Evolutionary conservation across 1,284 basidiomycete genomes (phyloP), one percentile per base, ranked within the genome.

Genomic region (Apiotrichum domesticum): DNA sequence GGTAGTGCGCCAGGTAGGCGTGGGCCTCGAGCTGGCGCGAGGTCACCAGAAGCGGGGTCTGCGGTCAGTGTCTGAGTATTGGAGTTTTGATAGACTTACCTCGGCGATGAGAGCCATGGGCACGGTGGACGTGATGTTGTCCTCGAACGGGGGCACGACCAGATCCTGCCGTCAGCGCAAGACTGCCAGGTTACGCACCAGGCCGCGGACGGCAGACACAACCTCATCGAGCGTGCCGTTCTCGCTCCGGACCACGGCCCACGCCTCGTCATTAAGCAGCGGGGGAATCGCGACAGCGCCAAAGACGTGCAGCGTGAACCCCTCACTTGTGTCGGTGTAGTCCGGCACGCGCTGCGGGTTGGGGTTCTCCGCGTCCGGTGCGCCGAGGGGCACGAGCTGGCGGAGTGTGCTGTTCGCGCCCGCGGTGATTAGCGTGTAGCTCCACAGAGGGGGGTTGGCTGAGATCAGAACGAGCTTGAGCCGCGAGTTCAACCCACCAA

Each of bases 221-320:
- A 21, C 21, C 21, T 21, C 21, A 21, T 21, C 21, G 21, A 21
- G 21, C 21, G 21, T 35, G 10, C 13, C 6, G 10, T 13, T 8
- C 21, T 34, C 44, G 3, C 46, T 34, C 40, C 21, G 43, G 15
- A 56, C 55, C 33, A 56, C 50, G 33, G 50, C 40, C 50, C 39
- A 51, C 32, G 15, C n/a, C 3, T 32, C 14, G 33, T 51, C 50
- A 11, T 10, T n/a, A 8, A 51, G 33, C 7, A 51, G 14, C 8
- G 32, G 4, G 2, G 50, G 50, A 29, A 43, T 34, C 8, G 2
- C 7, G 33, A 11, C 35, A 6, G 10, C 13, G 3, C 55, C 55
- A 14, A 52, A 51, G 11, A 56, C 11, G 37, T 56, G 48, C 2
- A 56, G 55, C n/a, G 49, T 56, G 49, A 56, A 56, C 8, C 49